Percentiles rank a stretch among this genome's conserved stretches.
Conservation (phyloP, 2,329 filamentous ascomycete genomes). For the Cordyceps tenuipes region DNA sequence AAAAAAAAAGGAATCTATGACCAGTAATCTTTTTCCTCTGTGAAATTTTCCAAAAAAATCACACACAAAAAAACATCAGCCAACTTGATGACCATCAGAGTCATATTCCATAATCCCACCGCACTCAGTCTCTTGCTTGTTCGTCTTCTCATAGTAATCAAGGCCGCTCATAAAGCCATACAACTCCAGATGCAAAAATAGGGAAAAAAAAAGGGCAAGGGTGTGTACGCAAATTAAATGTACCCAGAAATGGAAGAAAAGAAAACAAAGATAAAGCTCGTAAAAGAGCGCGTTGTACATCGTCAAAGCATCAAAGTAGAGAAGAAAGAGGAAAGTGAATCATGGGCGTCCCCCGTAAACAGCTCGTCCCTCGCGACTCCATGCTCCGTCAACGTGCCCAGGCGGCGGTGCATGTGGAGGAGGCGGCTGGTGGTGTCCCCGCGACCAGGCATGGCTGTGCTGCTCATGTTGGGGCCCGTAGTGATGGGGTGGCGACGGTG, state of each 20-base stretch:
- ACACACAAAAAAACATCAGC: no score
- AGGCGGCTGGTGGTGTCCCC: not conserved
- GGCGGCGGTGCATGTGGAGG: not conserved
- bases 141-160: not conserved
- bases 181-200: not conserved
- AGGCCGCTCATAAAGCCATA: not conserved
- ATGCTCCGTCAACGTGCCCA: not conserved
- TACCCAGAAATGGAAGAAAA: not conserved
- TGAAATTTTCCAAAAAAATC: not conserved
- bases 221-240: not conserved
- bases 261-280: not conserved
- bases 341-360: not conserved
- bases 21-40: not conserved
- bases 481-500: no score
- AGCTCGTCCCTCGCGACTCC: not conserved
- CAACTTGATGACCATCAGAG: not conserved
- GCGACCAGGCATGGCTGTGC: not conserved
- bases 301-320: not conserved
- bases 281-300: not conserved
- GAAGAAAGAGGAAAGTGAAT: not conserved
- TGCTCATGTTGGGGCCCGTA: constrained; percentile 2
- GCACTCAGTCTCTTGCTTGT: not conserved
- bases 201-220: no score
- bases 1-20: not conserved
- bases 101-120: not conserved